phyloP scores from a whole-genome alignment of 768 basidiomycete species.

The Psilocybe sp. region DNA sequence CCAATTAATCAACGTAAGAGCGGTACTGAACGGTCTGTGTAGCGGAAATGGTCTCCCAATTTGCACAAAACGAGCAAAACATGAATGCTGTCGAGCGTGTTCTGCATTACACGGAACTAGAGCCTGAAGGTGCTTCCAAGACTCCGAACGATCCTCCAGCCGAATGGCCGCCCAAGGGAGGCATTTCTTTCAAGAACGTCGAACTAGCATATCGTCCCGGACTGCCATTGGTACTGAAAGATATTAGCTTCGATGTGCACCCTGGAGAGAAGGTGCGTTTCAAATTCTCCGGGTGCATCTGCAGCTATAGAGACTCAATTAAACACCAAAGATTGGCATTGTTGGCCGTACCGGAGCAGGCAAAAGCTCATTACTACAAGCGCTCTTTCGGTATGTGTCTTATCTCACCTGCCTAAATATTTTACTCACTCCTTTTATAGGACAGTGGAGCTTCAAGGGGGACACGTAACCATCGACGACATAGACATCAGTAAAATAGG shows the following conservation, averaged over 20 bases:
- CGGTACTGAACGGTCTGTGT: neutral
- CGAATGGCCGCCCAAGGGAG: conserved; percentile 51
- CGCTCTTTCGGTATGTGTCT: conserved; percentile 44
- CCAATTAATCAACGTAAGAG: neutral
- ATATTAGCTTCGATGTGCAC: conserved; percentile 50
- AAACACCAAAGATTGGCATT: conserved; percentile 35
- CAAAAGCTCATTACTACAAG: conserved; percentile 58
- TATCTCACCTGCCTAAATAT: neutral
- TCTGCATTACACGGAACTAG: conserved; percentile 62
- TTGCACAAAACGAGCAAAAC: conserved; percentile 63
- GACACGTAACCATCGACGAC: conserved; percentile 59
- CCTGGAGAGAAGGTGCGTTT: conserved; percentile 62
- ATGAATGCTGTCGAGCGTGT: conserved; percentile 75
- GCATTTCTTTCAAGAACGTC: conserved; percentile 55
- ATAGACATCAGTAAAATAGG: conserved; percentile 50
- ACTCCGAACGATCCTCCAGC: conserved; percentile 43
- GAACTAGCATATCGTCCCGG: conserved; percentile 58
- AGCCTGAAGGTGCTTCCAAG: conserved; percentile 46
- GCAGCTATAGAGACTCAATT: neutral
- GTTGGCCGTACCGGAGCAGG: conserved; percentile 48
- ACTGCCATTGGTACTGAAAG: conserved; percentile 63
- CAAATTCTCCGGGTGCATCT: neutral
- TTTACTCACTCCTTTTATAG: conserved; percentile 22
- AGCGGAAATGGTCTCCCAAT: conserved; percentile 56
- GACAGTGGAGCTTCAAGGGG: conserved; percentile 57